These are phyloP conservation scores for Wakefieldia striispora DNA, from an alignment of 768 basidiomycete species.

Conservation along the genomic window DNA sequence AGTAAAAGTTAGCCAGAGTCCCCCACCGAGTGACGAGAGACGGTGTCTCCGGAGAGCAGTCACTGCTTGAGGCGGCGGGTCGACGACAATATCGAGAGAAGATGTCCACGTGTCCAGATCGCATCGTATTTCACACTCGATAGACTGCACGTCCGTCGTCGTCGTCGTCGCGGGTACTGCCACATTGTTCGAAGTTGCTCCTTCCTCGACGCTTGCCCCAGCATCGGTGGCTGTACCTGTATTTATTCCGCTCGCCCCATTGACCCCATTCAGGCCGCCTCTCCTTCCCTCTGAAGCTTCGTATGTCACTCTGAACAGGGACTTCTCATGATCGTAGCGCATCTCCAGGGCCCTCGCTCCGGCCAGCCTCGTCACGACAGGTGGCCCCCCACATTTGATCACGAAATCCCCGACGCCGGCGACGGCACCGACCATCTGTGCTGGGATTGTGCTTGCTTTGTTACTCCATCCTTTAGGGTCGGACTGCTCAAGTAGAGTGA, in stretches of 20 bases:
- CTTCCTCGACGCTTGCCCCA: constrained; percentile 19
- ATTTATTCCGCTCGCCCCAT: constrained; percentile 13
- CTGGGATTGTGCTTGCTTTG: constrained; percentile 83
- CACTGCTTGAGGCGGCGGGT: constrained; percentile 85
- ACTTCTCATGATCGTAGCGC: constrained; percentile 86
- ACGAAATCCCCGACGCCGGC: constrained; percentile 95
- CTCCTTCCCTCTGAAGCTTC: constrained; percentile 58
- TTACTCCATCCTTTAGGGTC: constrained; percentile 98
- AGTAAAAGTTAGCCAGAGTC: constrained; percentile 89
- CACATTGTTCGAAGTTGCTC: neutral
- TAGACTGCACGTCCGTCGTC: constrained; percentile 41
- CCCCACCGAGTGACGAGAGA: constrained; percentile 83
- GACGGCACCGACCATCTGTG: constrained; percentile 86
- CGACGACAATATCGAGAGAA: constrained; percentile 84
- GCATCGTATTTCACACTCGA: constrained; percentile 90
- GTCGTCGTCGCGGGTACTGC: neutral
- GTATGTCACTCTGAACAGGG: constrained; percentile 81
- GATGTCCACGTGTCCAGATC: constrained; percentile 87
- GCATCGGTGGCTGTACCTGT: neutral
- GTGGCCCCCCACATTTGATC: constrained; percentile 94
- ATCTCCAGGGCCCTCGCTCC: constrained; percentile 73
- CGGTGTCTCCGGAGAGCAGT: constrained; percentile 84
- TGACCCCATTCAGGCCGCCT: constrained; percentile 21
- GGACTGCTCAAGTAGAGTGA: constrained; percentile 93
- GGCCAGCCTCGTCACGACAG: constrained; percentile 79